Percentiles rank a stretch among this genome's conserved stretches.
These are phyloP conservation scores for Daldinia decipiens DNA, from an alignment of 495 filamentous ascomycete genomes.

Conservation along the genomic window DNA sequence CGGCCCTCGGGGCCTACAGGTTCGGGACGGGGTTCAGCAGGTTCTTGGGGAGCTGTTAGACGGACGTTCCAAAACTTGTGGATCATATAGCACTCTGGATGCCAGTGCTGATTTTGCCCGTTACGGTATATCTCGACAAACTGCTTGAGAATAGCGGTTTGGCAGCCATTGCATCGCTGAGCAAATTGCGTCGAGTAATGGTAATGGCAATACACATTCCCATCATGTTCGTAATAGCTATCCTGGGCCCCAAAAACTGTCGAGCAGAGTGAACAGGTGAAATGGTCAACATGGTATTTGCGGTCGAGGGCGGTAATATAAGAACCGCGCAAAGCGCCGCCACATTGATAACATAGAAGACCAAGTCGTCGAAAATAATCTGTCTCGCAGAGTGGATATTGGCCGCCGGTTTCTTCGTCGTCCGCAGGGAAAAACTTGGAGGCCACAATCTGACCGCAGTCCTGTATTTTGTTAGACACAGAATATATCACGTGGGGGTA, in stretches of 20 bases:
- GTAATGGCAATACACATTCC: conserved; percentile 97
- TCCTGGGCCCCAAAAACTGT: conserved; percentile 98
- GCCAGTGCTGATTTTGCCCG: conserved; percentile 98
- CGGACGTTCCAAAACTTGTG: conserved; percentile 99
- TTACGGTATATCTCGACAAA: conserved; percentile 99
- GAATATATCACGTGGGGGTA: conserved; percentile 1
- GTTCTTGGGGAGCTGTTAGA: conserved; percentile 63
- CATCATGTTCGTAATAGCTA: conserved; percentile 98
- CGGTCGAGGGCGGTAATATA: conserved; percentile 98
- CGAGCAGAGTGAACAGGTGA: conserved; percentile 96
- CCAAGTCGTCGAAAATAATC: conserved; percentile 96
- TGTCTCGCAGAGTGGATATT: conserved; percentile 96
- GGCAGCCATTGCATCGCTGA: conserved; percentile 94
- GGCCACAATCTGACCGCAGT: conserved; percentile 94
- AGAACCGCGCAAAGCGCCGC: conserved; percentile 91
- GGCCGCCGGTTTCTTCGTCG: conserved; percentile 81
- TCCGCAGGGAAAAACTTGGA: conserved; percentile 99
- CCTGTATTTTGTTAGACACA: conserved; percentile 64
- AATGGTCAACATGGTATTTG: conserved; percentile 99
- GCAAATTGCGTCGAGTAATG: conserved; percentile 99
- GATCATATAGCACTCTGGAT: conserved; percentile 99
- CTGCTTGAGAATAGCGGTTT: conserved; percentile 98
- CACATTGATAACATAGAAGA: conserved; percentile 90
- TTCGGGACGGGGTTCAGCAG: conserved; percentile 47
- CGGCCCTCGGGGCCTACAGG: conserved; percentile 79